Evolutionary conservation across 2,329 filamentous ascomycete species (phyloP), one percentile per base, ranked within the genome.

Genomic region (Curvularia eragrostidis): DNA sequence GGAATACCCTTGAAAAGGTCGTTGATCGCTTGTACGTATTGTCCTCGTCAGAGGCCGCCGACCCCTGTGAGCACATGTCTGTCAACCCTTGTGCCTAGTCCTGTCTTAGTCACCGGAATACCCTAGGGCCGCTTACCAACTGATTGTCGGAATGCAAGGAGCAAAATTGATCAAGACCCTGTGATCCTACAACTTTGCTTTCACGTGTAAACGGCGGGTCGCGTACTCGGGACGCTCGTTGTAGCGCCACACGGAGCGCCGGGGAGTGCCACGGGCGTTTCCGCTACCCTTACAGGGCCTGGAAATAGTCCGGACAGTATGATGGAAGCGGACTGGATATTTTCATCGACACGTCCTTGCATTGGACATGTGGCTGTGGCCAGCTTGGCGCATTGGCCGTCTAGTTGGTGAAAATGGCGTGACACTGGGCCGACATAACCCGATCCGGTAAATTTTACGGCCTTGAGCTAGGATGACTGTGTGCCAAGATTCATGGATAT

Each of bases 401-500:
- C 32, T 39, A 24, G 10, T 51, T 53, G 53, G 54, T 60, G 56
- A 62, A 43, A 49, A 47, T 69, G 61, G 63, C 65, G 62, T 65
- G 62, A 69, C 26, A 53, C 49, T 71, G 62, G 52, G 26, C 55
- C 56, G 43, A 56, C 32, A 32, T 18, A 19, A 23, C 26, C 51
- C 39, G 24, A 38, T 24, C 18, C n/a, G 24, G 44, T 46, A 54
- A 49, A 39, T 26, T n/a, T 46, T 50, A 13, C 19, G 48, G 34
- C 23, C n/a, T 41, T 18, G 15, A 8, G 26, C 44, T n/a, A 34
- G 47, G 21, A 18, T 26, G 47, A 18, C 13, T 18, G 15, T 21
- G 21, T 23, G n/a, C 23, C 34, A 38, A 48, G 32, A 36, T 9
- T 48, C 47, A 47, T 34, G 44, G 44, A 28, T 10, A 15, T 13